Percentiles rank a stretch among this genome's conserved stretches.
Evolutionary conservation across 2,329 filamentous ascomycete genomes (phyloP).

Genomic region (Colletotrichum orbiculare): DNA sequence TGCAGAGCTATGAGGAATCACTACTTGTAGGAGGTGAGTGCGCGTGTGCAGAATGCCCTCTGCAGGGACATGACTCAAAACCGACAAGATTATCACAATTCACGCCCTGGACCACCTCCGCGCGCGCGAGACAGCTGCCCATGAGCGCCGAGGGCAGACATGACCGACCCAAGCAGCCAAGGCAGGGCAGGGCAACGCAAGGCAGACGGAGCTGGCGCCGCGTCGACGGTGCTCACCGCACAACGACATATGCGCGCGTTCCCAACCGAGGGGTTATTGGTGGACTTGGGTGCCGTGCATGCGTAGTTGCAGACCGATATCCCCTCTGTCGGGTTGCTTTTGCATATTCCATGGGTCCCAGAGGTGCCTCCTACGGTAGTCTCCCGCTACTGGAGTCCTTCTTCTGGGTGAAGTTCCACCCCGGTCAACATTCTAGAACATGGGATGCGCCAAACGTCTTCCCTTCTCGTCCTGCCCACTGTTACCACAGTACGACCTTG

Average conservation of each 20-base stretch:
- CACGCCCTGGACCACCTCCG: neutral
- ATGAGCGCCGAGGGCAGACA: no score
- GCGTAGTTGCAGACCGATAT: conserved; percentile 28
- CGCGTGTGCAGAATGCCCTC: neutral
- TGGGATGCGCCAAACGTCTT: no score
- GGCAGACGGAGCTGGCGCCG: conserved; percentile 8
- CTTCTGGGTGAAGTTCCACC: no score
- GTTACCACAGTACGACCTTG: no score
- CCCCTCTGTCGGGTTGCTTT: conserved; percentile 33
- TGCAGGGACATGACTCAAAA: conserved; percentile 31
- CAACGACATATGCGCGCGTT: conserved; percentile 9
- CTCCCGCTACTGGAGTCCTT: no score
- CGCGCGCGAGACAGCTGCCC: no score
- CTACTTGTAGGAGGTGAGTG: no score
- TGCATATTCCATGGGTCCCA: conserved; percentile 12
- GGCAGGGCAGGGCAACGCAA: conserved; percentile 1
- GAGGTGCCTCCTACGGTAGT: neutral
- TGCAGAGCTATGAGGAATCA: no score
- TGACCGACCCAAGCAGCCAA: neutral
- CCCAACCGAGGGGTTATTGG: conserved; percentile 26
- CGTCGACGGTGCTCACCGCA: conserved; percentile 25
- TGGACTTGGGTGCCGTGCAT: conserved; percentile 20
- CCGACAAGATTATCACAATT: conserved; percentile 5
- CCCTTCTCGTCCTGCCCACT: no score
- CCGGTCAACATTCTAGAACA: no score